Evolutionary conservation across 345 rosid species (phyloP).

Genomic region (Brassica rapa): DNA sequence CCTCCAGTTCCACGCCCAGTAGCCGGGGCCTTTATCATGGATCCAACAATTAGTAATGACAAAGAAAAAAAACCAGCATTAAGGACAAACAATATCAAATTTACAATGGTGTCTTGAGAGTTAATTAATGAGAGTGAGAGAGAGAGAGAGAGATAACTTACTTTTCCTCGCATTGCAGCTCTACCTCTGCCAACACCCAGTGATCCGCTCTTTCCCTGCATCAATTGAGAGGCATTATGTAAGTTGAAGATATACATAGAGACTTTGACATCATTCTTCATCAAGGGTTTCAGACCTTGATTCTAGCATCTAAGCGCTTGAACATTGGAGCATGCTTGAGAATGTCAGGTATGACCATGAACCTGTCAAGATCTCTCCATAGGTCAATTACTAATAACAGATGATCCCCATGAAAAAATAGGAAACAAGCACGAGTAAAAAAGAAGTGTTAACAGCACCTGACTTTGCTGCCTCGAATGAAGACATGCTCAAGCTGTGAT

Average conservation of each 20-base stretch:
- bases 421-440: background rate
- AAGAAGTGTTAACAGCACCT: constrained; percentile 51
- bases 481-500: constrained; percentile 97
- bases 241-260: background rate
- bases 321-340: constrained; percentile 98
- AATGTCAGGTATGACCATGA: constrained; percentile 99
- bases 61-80: constrained; percentile 1
- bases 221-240: constrained; percentile 15
- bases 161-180: constrained; percentile 97
- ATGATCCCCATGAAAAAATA: background rate
- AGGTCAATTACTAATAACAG: constrained; percentile 1
- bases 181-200: constrained; percentile 99
- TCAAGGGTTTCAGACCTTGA: constrained; percentile 56
- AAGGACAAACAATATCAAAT: background rate
- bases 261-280: background rate
- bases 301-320: constrained; percentile 97
- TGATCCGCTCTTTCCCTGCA: constrained; percentile 95
- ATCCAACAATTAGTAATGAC: constrained; percentile 21
- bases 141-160: constrained; percentile 42
- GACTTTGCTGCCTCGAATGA: constrained; percentile 98
- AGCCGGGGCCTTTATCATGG: constrained; percentile 56
- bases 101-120: background rate
- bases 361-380: constrained; percentile 50
- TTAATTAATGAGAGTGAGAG: background rate
- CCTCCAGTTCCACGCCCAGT: constrained; percentile 86